phyloP scores from a whole-genome alignment of 73 alveolate species.

The Uronychia setigera region DNA sequence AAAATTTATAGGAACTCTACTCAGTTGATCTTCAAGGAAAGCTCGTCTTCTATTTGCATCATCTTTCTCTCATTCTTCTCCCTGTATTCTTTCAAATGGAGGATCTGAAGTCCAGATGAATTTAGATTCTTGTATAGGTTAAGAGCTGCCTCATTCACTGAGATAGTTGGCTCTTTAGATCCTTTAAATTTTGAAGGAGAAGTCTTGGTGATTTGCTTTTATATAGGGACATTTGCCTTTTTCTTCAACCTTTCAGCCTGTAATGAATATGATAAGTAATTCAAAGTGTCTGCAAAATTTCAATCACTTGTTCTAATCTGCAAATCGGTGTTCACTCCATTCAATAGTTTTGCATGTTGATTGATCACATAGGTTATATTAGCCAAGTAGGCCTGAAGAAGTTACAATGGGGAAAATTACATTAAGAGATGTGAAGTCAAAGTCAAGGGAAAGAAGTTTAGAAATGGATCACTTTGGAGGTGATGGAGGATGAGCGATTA shows the following conservation, averaged over 20 bases:
- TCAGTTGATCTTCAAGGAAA: not conserved
- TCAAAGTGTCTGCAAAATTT: slow-evolving; percentile 29
- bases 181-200: not conserved
- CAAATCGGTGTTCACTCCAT: slow-evolving; percentile 41
- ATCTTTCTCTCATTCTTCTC: not conserved
- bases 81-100: not conserved
- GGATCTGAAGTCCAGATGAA: not conserved
- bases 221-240: not conserved
- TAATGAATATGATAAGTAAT: not conserved
- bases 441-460: slow-evolving; percentile 3
- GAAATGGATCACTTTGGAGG: too few relatives aligned
- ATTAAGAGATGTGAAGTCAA: slow-evolving; percentile 10
- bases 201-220: not conserved
- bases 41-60: not conserved
- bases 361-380: slow-evolving; percentile 51
- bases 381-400: slow-evolving; percentile 26
- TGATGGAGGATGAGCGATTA: too few relatives aligned
- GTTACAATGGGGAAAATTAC: not conserved
- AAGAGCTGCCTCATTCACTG: not conserved
- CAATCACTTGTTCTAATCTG: slow-evolving; percentile 26
- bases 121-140: not conserved
- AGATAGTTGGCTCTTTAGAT: not conserved
- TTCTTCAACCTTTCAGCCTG: not conserved
- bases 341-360: slow-evolving; percentile 60
- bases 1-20: not conserved